Conservation (phyloP, 2,329 filamentous ascomycete species). For the Bimuria novae-zelandiae region DNA sequence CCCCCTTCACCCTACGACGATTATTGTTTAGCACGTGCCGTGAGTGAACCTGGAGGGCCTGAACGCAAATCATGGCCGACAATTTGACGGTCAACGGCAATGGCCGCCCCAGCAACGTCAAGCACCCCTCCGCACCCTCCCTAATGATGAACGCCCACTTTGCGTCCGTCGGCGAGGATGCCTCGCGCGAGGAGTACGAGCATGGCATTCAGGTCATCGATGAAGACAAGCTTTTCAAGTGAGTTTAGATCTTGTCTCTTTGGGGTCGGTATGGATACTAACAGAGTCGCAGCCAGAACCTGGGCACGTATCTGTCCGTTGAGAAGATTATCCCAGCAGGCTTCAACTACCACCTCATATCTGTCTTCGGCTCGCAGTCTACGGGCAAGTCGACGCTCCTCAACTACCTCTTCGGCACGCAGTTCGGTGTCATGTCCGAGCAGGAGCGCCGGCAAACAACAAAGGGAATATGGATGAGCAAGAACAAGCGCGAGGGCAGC, state of each 20-base stretch:
- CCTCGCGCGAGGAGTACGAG: conserved; percentile 71
- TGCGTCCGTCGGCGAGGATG: conserved; percentile 69
- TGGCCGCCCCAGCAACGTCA: conserved; percentile 41
- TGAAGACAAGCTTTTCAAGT: conserved; percentile 97
- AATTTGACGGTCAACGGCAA: conserved; percentile 43
- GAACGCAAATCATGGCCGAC: conserved; percentile 35
- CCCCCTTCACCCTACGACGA: conserved; percentile 33
- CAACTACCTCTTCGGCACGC: conserved; percentile 92
- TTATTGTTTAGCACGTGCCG: conserved; percentile 38
- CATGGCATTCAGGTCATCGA: conserved; percentile 98
- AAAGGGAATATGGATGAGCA: conserved; percentile 99
- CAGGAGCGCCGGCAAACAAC: conserved; percentile 92
- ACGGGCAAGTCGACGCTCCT: conserved; percentile 97
- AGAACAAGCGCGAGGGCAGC: conserved; percentile 73
- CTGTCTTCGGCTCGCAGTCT: conserved; percentile 97
- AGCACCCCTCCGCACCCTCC: conserved; percentile 50
- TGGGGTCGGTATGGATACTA: conserved; percentile 18
- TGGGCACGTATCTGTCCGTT: conserved; percentile 79
- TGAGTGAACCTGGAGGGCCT: conserved; percentile 20
- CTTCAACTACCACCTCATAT: conserved; percentile 99
- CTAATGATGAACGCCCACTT: conserved; percentile 78
- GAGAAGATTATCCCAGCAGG: conserved; percentile 84
- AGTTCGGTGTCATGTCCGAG: conserved; percentile 98
- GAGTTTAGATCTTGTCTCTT: conserved; percentile 46
- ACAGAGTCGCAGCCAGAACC: conserved; percentile 63